Base-by-base conservation (phyloP, 2,329 filamentous ascomycete genomes). In the Phialophora chinensis region DNA sequence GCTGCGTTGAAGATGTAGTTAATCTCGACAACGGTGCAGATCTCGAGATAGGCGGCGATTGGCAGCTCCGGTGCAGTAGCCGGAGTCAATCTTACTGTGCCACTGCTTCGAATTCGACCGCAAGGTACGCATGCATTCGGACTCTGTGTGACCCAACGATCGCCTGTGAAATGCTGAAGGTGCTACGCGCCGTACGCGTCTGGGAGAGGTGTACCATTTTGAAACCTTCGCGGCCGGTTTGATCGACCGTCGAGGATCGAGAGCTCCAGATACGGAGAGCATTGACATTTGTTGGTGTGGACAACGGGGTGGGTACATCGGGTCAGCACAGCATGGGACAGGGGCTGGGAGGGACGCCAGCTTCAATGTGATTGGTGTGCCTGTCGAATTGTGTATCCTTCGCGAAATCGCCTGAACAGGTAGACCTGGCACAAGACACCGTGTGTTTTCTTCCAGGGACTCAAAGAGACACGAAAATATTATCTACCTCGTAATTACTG, bases 301-400 rank as follows among this genome's bases (percentile, higher is more conserved):
- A 20, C 10, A 2, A 17, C 53, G 53, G 27, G 29, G 53, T 31
- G 25, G 53, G 29, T 10, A 20, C 49, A 2, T 52, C 20, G 49
- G 49, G 49, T 23, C 49, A 52, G 20, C 49, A 52, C 20, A 5
- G 6, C 49, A 52, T 25, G n/a, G 29, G 38, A 56, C 57, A 60
- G 50, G 57, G 55, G 60, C 31, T n/a, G 47, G 59, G 44, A 59
- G 17, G 25, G 59, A 50, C 8, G 20, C 29, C 8, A 20, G 49
- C 29, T 44, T 27, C 54, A 42, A 33, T 20, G n/a, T 67, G 65
- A 67, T 67, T 67, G 65, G 65, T 67, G 65, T 67, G 50, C 65
- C 65, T 67, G 65, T 20, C 55, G 38, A 55, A 52, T 38, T 57
- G 44, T 62, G 23, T 42, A 56, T 52, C 14, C 38, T 44, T n/a